Base-by-base conservation (phyloP, 441 rosid genomes). In the Erodium texanum region DNA sequence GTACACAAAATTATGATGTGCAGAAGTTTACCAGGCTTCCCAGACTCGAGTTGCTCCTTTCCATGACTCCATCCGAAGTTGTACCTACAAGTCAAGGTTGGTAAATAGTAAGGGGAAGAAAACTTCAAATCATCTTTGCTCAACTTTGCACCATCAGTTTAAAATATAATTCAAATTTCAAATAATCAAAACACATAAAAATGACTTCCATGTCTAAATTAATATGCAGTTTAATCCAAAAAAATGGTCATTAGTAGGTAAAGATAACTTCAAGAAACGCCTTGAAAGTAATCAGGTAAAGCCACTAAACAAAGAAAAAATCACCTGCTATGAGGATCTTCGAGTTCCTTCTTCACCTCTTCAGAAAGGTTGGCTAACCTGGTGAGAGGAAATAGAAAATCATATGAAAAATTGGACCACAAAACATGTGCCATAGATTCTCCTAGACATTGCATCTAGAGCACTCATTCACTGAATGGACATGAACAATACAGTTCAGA, bases 51-150 rank as follows among this genome's bases (percentile, higher is more conserved):
- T 76, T 82, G 83, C 79, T 93, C 99, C 75, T 91, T 89, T 54
- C 96, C 97, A 83, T 91, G 99, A 77, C 97, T 93, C 97, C 97
- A 93, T 65, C 99, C 99, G 67, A 85, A 89, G 79, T 87, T 91
- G 72, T 89, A 93, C 86, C 99, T 93, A 54, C 41, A 66, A n/a
- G 63, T 9, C 71, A 52, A 77, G 32, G 16, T 23, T 52, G 48
- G 36, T 73, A 24, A 19, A 29, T 29, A 52, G 24, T n/a, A 5
- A 50, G 6, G 19, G 20, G 20, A 29, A 29, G 7, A 4, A 15
- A 50, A 15, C 19, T 50, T 45, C 7, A 50, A 50, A 50, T 15
- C 18, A 50, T 50, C 18, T 50, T 50, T n/a, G 58, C 58, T 5
- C 7, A 50, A 1, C 18, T 50, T 16, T 3, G 16, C 11, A 6